These are phyloP conservation scores for Aspergillus versicolor DNA, from an alignment of 2,329 filamentous ascomycete genomes.

Conservation along the genomic window DNA sequence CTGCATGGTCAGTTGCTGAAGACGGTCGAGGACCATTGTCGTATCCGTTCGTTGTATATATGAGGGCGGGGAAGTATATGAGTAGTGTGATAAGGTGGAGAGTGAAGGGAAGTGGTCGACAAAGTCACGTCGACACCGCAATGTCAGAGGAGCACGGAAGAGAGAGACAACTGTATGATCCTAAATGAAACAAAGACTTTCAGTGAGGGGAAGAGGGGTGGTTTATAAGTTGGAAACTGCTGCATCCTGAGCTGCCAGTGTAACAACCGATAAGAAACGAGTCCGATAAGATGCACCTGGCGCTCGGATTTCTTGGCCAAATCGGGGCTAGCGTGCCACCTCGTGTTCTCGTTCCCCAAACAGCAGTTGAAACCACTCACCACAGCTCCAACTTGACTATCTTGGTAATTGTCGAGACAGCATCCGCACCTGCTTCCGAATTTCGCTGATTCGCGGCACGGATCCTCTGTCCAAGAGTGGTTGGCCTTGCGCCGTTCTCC, in stretches of 20 bases:
- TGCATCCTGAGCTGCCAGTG: background rate
- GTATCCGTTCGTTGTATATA: background rate
- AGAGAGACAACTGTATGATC: background rate
- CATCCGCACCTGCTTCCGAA: background rate
- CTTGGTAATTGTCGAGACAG: background rate
- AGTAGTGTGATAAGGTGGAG: too few relatives aligned
- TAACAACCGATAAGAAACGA: constrained; percentile 15
- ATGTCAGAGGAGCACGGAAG: background rate
- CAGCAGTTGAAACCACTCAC: constrained; percentile 20
- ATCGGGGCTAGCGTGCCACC: constrained; percentile 46
- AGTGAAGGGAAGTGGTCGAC: background rate
- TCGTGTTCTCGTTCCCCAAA: constrained; percentile 8
- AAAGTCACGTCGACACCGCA: background rate
- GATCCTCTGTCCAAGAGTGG: background rate
- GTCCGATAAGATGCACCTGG: constrained; percentile 8
- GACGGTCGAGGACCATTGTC: constrained; percentile 60
- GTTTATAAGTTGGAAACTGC: constrained; percentile 11
- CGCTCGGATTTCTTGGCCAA: constrained; percentile 58
- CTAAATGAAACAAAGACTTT: background rate
- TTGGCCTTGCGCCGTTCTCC: background rate
- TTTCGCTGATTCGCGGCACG: background rate
- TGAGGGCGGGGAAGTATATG: background rate
- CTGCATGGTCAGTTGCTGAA: constrained; percentile 64
- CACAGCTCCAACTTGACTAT: background rate
- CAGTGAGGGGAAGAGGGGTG: background rate